Percentiles rank a stretch among this genome's conserved stretches.
Evolutionary conservation across 805 yeast genomes (phyloP).

Genomic region (Saccharomycopsis lassenensis): DNA sequence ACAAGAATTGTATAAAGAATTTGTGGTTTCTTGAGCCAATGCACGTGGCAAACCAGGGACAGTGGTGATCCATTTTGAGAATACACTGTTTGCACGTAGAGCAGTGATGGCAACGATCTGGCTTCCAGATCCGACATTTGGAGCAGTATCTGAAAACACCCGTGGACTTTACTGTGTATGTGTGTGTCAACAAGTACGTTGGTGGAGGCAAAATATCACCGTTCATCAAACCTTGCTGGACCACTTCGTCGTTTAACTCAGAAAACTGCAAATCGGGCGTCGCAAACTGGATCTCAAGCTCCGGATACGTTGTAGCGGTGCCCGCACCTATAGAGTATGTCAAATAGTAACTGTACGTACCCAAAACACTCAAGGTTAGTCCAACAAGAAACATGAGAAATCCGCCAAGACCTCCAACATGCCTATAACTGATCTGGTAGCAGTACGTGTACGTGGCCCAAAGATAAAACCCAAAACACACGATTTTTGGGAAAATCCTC

Average conservation of each 20-base stretch:
- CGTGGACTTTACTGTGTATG: slow-evolving; percentile 28
- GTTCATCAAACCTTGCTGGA: slow-evolving; percentile 5
- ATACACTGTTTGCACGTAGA: slow-evolving; percentile 63
- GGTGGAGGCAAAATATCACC: slow-evolving; percentile 24
- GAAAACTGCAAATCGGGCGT: slow-evolving; percentile 1
- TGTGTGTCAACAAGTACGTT: slow-evolving; percentile 24
- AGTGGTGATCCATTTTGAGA: slow-evolving; percentile 88
- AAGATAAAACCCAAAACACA: slow-evolving; percentile 30
- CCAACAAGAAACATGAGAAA: slow-evolving; percentile 21
- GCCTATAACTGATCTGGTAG: slow-evolving; percentile 22
- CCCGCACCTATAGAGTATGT: slow-evolving; percentile 42
- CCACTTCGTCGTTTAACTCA: slow-evolving; percentile 10
- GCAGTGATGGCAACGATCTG: slow-evolving; percentile 82
- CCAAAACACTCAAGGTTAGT: slow-evolving; percentile 24
- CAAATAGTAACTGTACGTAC: slow-evolving; percentile 34
- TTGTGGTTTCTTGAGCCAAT: slow-evolving; percentile 77
- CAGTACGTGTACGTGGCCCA: slow-evolving; percentile 37
- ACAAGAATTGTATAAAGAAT: slow-evolving; percentile 62
- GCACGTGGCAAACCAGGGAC: slow-evolving; percentile 90
- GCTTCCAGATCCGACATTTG: slow-evolving; percentile 65
- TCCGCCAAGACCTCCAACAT: slow-evolving; percentile 17
- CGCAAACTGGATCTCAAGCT: slow-evolving; percentile 20
- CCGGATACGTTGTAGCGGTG: slow-evolving; percentile 39
- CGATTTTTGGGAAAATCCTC: slow-evolving; percentile 35
- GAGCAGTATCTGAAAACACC: slow-evolving; percentile 43